phyloP scores from a whole-genome alignment of 169 alveolate species.

The Plasmodium yoelii region DNA sequence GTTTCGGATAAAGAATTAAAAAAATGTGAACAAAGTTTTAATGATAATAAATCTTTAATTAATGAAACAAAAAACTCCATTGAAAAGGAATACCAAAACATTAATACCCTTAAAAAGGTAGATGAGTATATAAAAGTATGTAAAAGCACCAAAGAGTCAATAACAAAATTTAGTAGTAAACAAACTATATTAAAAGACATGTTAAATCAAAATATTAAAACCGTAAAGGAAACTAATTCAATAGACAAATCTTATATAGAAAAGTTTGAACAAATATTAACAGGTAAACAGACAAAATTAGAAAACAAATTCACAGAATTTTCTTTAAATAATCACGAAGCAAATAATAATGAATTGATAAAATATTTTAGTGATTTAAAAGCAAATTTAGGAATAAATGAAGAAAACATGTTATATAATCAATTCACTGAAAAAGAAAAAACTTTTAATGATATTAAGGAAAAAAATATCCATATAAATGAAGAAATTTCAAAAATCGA shows the following conservation, averaged over 20 bases:
- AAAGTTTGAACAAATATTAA: neutral
- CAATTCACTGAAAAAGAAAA: too few relatives aligned
- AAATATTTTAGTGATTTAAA: too few relatives aligned
- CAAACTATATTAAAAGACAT: slow-evolving; percentile 1
- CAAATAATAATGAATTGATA: too few relatives aligned
- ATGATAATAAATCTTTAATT: neutral
- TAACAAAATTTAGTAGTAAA: neutral
- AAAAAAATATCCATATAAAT: too few relatives aligned
- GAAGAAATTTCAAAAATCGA: too few relatives aligned
- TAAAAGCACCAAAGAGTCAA: neutral
- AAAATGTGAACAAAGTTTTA: neutral
- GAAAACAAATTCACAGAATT: too few relatives aligned
- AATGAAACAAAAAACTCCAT: neutral
- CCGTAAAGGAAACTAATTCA: neutral
- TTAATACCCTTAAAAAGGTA: slow-evolving; percentile 2
- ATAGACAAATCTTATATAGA: neutral
- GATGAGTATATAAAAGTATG: neutral
- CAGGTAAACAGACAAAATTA: neutral
- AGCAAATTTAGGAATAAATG: too few relatives aligned
- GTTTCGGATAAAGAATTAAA: neutral
- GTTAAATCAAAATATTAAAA: neutral
- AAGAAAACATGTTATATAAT: too few relatives aligned
- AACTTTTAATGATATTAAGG: too few relatives aligned
- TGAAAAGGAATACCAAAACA: slow-evolving; percentile 2
- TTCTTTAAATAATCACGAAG: too few relatives aligned